Evolutionary conservation across 169 alveolate genomes (phyloP).

Genomic region (Plasmodium falciparum): DNA sequence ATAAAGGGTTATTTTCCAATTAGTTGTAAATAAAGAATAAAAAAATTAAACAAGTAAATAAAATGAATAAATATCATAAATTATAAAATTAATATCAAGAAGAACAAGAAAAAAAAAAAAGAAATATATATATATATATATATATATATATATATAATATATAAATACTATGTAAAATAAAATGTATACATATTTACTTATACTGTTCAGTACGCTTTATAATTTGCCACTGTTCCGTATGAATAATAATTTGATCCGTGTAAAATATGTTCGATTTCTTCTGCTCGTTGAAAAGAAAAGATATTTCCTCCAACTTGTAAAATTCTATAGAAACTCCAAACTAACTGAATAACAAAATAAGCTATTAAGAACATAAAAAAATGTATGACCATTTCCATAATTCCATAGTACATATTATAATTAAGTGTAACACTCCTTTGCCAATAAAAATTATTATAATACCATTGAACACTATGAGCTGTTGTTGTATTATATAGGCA

Average conservation of each 20-base stretch:
- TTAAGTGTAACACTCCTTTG: constrained; percentile 45
- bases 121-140: not conserved
- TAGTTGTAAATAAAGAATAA: no score
- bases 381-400: constrained; percentile 56
- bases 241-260: constrained; percentile 60
- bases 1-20: no score
- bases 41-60: no score
- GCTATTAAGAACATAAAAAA: constrained; percentile 39
- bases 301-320: constrained; percentile 74
- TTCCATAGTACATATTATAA: constrained; percentile 61
- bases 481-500: constrained; percentile 63
- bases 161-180: not conserved
- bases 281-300: constrained; percentile 71
- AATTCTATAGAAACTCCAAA: constrained; percentile 74
- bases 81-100: no score
- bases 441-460: constrained; percentile 69
- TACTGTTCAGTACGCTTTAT: constrained; percentile 10
- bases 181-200: not conserved
- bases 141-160: constrained; percentile 2
- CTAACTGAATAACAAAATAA: constrained; percentile 53
- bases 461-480: constrained; percentile 74
- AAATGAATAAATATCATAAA: no score
- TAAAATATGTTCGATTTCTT: constrained; percentile 41
- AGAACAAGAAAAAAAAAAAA: not conserved
- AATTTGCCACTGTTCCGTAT: constrained; percentile 44